Base-by-base conservation (phyloP, 306 rosid genomes). In the Vigna radiata region DNA sequence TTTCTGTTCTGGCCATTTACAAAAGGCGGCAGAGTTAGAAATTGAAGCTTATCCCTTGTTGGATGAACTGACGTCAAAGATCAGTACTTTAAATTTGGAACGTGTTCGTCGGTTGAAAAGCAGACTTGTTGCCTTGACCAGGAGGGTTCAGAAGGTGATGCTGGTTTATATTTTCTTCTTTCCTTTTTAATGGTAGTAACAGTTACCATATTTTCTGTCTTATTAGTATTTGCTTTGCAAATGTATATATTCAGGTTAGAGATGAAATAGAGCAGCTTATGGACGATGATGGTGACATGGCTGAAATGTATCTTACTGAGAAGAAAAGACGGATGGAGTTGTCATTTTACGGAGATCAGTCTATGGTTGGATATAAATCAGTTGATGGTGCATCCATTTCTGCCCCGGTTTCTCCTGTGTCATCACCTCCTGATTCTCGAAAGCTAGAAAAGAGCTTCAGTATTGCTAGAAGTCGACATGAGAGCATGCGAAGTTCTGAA, bases 281-380 rank as follows among this genome's bases (percentile, higher is more conserved):
- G 99, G 99, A 95, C 58, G 99, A 95, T 87, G 99, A 95, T 80
- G 99, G 97, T 44, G 99, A 95, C 84, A 95, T 95, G 99, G 98
- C 99, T 29, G 99, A 95, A 90, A 91, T 95, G 99, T 95, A 95
- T 70, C 96, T 95, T 36, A 91, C 99, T 0, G 97, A 95, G 89
- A 95, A 95, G 93, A 95, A 95, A 88, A 86, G 87, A 25, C 86
- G 97, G 75, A 86, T 85, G 96, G 99, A 95, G 83, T 66, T 91
- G 63, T 83, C 97, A 67, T 86, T 89, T 76, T 89, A 78, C 76
- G 99, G 97, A 17, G 97, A 96, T 47, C 99, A 88, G 84, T 92
- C 97, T 78, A 65, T 89, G 80, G 4, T 82, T 75, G 97, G 94
- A 68, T 92, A 85, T 83, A 89, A 86, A 86, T 89, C 96, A 76